Percentiles rank a stretch among this genome's conserved stretches.
Conservation (phyloP, 2,329 filamentous ascomycete species). For the Mycogone perniciosa region DNA sequence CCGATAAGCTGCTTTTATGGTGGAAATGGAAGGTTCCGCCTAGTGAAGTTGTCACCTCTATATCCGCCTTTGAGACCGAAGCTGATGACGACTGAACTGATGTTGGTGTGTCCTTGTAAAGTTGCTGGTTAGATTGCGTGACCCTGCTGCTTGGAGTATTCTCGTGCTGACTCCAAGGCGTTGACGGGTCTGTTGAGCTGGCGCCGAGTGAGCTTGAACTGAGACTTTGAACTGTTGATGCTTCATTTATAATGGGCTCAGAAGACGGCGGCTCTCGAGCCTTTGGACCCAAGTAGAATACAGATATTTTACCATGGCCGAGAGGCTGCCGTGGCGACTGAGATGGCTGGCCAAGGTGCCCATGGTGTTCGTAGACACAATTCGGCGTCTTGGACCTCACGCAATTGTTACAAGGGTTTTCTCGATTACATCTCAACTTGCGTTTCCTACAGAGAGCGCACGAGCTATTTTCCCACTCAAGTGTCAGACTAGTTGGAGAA, state of each 20-base stretch:
- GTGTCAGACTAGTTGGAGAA: background rate
- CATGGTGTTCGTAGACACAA: slow-evolving; percentile 28
- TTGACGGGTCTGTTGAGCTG: slow-evolving; percentile 7
- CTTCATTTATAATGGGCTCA: background rate
- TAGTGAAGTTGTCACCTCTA: slow-evolving; percentile 27
- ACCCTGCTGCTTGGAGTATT: background rate
- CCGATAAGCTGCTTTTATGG: slow-evolving; percentile 27
- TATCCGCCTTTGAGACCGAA: slow-evolving; percentile 26
- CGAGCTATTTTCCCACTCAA: slow-evolving; percentile 22
- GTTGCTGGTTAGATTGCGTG: background rate
- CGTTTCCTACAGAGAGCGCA: slow-evolving; percentile 37
- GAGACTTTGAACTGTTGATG: background rate
- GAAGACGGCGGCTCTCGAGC: background rate
- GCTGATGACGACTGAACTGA: background rate
- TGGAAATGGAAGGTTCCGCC: slow-evolving; percentile 39
- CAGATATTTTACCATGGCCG: background rate
- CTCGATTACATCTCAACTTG: slow-evolving; percentile 38
- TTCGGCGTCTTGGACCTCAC: slow-evolving; percentile 28
- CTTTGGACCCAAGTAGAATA: background rate
- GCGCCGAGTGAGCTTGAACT: background rate
- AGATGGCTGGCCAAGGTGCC: background rate
- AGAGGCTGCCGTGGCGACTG: background rate
- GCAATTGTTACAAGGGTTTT: slow-evolving; percentile 37
- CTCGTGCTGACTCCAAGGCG: slow-evolving; percentile 1
- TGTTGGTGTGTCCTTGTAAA: background rate